These are phyloP conservation scores for Backusella westeae DNA, from an alignment of 192 early-diverging fungal species.

Conservation along the genomic window DNA sequence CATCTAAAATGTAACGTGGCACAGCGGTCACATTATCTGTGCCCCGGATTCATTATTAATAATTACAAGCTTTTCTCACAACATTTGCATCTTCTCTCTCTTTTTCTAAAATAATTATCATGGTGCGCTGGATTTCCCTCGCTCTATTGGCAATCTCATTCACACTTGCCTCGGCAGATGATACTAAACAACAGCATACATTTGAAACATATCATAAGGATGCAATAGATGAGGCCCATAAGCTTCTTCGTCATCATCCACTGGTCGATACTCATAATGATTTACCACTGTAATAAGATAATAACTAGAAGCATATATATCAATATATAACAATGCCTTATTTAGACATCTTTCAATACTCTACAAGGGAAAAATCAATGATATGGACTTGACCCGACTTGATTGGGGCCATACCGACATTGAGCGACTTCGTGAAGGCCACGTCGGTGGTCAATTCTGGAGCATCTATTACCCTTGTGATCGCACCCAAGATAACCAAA, in stretches of 20 bases:
- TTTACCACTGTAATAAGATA: conserved; percentile 19
- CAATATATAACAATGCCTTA: too few relatives aligned
- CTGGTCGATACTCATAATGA: conserved; percentile 36
- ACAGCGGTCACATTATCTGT: not conserved
- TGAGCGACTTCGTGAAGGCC: conserved; percentile 23
- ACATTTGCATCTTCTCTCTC: not conserved
- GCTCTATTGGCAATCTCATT: not conserved
- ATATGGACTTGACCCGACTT: conserved; percentile 13
- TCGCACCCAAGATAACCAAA: conserved; percentile 18
- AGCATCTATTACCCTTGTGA: conserved; percentile 31
- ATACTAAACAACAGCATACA: not conserved
- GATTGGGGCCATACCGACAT: conserved; percentile 29
- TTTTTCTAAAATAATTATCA: not conserved
- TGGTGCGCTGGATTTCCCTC: not conserved
- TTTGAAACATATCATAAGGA: not conserved
- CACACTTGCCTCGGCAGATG: not conserved
- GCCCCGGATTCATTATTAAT: not conserved
- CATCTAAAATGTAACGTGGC: not conserved
- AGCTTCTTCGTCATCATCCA: conserved; percentile 18
- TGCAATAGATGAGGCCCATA: conserved; percentile 9
- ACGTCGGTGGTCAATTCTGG: conserved; percentile 35
- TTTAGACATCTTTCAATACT: conserved; percentile 22
- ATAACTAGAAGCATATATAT: too few relatives aligned
- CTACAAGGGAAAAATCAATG: conserved; percentile 24
- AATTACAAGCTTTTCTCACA: not conserved